Evolutionary conservation across 331 rosid species (phyloP).

Genomic region (Dryas integrifolia): DNA sequence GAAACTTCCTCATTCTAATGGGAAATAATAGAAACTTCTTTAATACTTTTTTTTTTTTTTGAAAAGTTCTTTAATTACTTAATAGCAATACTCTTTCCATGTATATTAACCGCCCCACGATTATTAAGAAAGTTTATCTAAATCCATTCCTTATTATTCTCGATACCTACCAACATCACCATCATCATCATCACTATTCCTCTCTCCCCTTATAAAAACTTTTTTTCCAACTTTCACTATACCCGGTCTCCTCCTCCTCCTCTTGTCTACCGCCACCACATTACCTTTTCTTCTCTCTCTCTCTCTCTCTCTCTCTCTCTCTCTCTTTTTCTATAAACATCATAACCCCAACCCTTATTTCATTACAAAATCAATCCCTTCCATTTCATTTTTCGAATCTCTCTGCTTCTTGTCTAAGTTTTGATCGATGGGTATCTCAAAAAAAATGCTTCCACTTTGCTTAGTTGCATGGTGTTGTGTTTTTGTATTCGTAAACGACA

Average conservation of each 20-base stretch:
- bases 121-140: neutral
- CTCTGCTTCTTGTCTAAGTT: neutral
- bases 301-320: neutral
- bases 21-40: too few species aligned
- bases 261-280: neutral
- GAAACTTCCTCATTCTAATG: too few species aligned
- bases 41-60: too few species aligned
- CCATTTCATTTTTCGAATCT: neutral
- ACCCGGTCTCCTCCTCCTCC: neutral
- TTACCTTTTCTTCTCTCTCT: neutral
- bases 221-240: neutral
- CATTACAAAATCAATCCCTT: neutral
- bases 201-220: neutral
- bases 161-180: neutral
- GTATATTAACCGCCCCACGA: neutral
- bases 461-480: slow-evolving; percentile 17
- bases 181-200: too few species aligned
- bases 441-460: slow-evolving; percentile 15
- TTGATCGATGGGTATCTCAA: slow-evolving; percentile 23
- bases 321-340: neutral
- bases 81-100: too few species aligned
- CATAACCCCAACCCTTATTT: neutral
- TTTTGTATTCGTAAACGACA: slow-evolving; percentile 22
- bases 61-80: too few species aligned
- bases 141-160: neutral